A percentile compares a stretch with the other conserved stretches of the same genome.
Evolutionary conservation across 495 filamentous ascomycete genomes (phyloP).

Genomic region (Xylaria longipes): DNA sequence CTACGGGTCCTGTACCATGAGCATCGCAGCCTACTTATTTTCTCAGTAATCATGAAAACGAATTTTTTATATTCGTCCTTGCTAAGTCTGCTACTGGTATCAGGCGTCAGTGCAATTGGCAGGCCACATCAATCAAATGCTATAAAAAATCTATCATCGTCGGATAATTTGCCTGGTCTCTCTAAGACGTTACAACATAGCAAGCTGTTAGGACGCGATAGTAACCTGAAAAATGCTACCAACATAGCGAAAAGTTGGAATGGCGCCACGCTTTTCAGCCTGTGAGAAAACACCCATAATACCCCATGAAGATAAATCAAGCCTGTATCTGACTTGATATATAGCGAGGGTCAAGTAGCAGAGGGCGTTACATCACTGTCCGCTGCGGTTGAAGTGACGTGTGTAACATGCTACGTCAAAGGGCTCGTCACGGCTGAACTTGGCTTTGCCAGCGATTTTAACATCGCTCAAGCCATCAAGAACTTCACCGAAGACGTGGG

Average conservation of each 20-base stretch:
- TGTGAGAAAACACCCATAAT: constrained; percentile 28
- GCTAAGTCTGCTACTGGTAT: constrained; percentile 9
- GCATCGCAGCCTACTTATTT: not conserved
- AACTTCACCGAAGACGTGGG: constrained; percentile 40
- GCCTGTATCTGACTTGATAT: constrained; percentile 11
- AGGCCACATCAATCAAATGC: not conserved
- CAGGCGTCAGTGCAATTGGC: not conserved
- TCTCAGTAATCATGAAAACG: not conserved
- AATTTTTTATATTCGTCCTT: not conserved
- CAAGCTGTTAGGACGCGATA: constrained; percentile 7
- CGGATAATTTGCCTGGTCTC: not conserved
- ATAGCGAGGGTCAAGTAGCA: constrained; percentile 17
- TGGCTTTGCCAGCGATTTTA: constrained; percentile 47
- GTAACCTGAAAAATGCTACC: constrained; percentile 45
- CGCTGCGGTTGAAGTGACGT: constrained; percentile 49
- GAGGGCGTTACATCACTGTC: constrained; percentile 21
- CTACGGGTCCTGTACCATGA: not conserved
- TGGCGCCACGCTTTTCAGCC: constrained; percentile 43
- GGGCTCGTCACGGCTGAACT: constrained; percentile 52
- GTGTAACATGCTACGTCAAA: constrained; percentile 59
- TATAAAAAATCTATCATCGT: not conserved
- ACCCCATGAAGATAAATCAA: not conserved
- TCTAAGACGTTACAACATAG: not conserved
- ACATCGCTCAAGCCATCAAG: constrained; percentile 44
- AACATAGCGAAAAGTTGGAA: constrained; percentile 49